A percentile compares a stretch with the other conserved stretches of the same genome.
Evolutionary conservation across 2,329 filamentous ascomycete genomes (phyloP).

Genomic region (Fusarium devonianum): DNA sequence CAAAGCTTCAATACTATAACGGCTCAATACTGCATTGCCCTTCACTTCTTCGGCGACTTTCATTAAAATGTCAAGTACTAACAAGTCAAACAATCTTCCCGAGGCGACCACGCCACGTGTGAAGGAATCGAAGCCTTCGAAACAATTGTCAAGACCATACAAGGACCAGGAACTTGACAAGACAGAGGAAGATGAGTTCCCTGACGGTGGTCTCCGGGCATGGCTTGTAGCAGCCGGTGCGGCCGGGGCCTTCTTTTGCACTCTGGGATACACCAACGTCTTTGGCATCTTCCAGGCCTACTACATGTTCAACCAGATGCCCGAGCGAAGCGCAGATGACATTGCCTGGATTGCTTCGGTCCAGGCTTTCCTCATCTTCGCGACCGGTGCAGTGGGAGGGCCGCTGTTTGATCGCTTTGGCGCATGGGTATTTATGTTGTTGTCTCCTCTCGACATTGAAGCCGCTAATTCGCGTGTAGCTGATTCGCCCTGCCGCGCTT

Average conservation of each 20-base stretch:
- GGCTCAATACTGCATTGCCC: no score
- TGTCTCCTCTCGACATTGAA: no score
- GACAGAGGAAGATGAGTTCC: background rate
- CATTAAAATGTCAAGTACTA: background rate
- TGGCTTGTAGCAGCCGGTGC: slow-evolving; percentile 30
- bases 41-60: no score
- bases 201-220: slow-evolving; percentile 13
- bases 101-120: background rate
- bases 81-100: background rate
- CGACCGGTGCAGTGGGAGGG: slow-evolving; percentile 45
- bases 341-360: slow-evolving; percentile 42
- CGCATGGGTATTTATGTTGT: slow-evolving; percentile 42
- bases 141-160: no score
- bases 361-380: slow-evolving; percentile 38
- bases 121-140: no score
- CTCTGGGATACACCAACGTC: slow-evolving; percentile 39
- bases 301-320: slow-evolving; percentile 39
- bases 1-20: no score
- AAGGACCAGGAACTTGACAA: slow-evolving; percentile 2
- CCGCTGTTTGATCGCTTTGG: slow-evolving; percentile 54
- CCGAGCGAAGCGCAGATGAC: slow-evolving; percentile 29
- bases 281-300: slow-evolving; percentile 42
- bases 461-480: no score
- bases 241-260: slow-evolving; percentile 37
- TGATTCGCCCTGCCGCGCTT: slow-evolving; percentile 21